phyloP scores from a whole-genome alignment of 2,329 filamentous ascomycete species.

The Hortaea werneckii region DNA sequence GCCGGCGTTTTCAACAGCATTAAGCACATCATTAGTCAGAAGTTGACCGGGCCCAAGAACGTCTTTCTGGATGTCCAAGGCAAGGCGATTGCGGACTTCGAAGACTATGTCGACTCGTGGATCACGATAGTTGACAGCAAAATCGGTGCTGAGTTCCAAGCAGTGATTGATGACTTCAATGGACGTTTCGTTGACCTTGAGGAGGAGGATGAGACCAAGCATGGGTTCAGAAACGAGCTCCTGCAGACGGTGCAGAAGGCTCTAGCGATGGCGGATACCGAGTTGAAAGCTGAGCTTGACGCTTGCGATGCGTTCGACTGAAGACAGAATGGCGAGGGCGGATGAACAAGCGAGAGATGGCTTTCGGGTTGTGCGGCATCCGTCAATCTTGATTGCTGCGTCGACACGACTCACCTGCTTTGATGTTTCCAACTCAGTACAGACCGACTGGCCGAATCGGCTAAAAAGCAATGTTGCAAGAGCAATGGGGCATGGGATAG shows the following conservation, averaged over 20 bases:
- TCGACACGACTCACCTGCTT: neutral
- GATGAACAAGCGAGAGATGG: neutral
- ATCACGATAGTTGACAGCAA: neutral
- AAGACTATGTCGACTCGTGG: neutral
- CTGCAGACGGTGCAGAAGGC: neutral
- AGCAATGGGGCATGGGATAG: neutral
- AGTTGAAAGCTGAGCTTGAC: neutral
- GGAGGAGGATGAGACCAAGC: neutral
- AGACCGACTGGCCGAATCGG: neutral
- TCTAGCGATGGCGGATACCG: neutral
- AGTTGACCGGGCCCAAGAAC: neutral
- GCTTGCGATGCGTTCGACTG: neutral
- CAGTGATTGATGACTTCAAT: neutral
- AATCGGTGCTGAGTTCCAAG: neutral
- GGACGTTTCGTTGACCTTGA: neutral
- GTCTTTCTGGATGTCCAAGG: constrained; percentile 1
- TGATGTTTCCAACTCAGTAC: neutral
- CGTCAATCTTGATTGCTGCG: neutral
- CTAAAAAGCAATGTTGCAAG: too few species aligned
- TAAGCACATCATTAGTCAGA: neutral
- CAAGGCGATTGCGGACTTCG: neutral
- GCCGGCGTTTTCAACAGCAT: neutral
- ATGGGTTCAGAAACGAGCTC: neutral
- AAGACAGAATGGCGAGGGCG: neutral
- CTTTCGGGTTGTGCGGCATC: neutral